Conservation (phyloP, 176 grass and related monocot species). For the Phoenix dactylifera region DNA sequence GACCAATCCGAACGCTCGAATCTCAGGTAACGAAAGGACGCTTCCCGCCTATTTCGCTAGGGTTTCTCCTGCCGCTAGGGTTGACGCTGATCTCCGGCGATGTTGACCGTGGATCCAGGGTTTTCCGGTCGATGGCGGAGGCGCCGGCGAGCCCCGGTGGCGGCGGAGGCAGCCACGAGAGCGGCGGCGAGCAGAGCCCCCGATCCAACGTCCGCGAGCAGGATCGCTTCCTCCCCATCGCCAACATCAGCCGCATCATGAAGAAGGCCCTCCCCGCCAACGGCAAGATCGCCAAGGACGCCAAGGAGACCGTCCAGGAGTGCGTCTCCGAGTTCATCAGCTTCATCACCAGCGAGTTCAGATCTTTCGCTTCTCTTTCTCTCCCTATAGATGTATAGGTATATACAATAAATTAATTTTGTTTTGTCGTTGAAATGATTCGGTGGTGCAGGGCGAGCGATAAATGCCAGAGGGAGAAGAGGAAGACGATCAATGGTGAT, state of each 20-base stretch:
- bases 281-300: conserved; percentile 99
- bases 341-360: conserved; percentile 95
- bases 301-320: conserved; percentile 97
- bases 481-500: conserved; percentile 94
- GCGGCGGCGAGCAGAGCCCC: conserved; percentile 39
- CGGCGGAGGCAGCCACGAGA: conserved; percentile 37
- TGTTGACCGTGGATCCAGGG: background rate
- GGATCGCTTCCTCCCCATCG: conserved; percentile 96
- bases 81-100: conserved; percentile 6
- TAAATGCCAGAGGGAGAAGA: conserved; percentile 98
- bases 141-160: conserved; percentile 33
- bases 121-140: conserved; percentile 29
- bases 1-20: too few relatives aligned
- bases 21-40: too few relatives aligned
- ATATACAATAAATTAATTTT: background rate
- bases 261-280: conserved; percentile 98
- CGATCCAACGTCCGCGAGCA: conserved; percentile 60
- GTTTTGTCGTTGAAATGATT: conserved; percentile 1
- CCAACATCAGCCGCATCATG: conserved; percentile 99
- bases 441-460: conserved; percentile 59
- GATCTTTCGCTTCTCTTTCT: background rate
- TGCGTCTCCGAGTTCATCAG: conserved; percentile 99
- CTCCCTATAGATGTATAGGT: background rate
- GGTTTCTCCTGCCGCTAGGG: conserved; percentile 23
- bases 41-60: background rate